Evolutionary conservation across 139 green algal species (phyloP).

Genomic region (Chlorella sp.): DNA sequence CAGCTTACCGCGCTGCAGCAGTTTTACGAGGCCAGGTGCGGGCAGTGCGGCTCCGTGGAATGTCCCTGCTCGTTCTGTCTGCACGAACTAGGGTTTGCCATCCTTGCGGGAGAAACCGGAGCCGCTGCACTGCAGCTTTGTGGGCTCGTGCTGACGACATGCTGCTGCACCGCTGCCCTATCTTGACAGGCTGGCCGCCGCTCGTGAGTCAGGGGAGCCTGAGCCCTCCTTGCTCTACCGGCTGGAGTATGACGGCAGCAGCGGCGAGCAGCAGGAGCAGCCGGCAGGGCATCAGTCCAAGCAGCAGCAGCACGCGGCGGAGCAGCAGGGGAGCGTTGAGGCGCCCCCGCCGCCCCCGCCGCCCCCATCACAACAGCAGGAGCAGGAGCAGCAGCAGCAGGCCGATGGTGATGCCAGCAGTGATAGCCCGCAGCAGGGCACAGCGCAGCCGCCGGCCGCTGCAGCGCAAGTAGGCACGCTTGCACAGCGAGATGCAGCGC

Average conservation of each 20-base stretch:
- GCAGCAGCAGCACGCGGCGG: background rate
- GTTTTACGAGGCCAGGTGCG: slow-evolving; percentile 12
- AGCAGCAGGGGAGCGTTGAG: background rate
- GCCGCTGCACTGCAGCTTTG: no score
- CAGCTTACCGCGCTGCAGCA: slow-evolving; percentile 58
- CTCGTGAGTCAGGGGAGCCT: background rate
- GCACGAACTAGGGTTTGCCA: no score
- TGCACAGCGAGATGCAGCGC: slow-evolving; percentile 17
- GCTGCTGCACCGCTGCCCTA: background rate
- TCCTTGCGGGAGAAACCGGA: no score
- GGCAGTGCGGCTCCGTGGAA: no score
- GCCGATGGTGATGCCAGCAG: background rate
- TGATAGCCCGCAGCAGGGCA: background rate
- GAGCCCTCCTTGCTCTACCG: background rate
- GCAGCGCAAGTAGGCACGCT: background rate
- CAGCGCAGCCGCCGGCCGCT: background rate
- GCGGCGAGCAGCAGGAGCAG: background rate
- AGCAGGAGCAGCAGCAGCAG: background rate
- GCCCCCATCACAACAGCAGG: background rate
- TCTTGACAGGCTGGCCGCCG: background rate
- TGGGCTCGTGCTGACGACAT: no score
- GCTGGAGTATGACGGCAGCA: background rate
- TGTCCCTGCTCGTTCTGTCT: no score
- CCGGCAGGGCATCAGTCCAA: no score
- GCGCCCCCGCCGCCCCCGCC: no score